Conservation (phyloP, 2,329 filamentous ascomycete species). For the Botrytis fabae region DNA sequence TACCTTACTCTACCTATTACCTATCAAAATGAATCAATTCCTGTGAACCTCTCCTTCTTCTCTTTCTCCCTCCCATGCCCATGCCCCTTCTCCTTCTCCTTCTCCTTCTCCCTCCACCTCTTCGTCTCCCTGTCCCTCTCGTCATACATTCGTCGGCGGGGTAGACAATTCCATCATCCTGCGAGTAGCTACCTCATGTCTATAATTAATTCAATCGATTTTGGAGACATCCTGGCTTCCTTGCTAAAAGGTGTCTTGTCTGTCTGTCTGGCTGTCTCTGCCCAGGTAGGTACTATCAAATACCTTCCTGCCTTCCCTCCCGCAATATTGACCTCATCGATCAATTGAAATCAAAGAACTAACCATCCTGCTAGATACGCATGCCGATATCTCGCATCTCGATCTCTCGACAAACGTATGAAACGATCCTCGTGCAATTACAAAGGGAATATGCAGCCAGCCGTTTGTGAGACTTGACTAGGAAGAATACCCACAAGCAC, state of each 20-base stretch:
- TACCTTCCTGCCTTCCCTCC: background rate
- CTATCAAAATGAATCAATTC: background rate
- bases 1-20: background rate
- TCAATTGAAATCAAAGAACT: background rate
- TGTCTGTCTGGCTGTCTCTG: background rate
- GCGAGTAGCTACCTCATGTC: background rate
- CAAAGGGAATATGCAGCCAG: constrained; percentile 12
- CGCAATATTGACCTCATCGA: constrained; percentile 1
- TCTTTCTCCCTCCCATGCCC: too few relatives aligned
- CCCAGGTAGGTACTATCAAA: background rate
- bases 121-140: background rate
- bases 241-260: background rate
- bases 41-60: background rate
- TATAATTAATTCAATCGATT: background rate
- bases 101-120: background rate
- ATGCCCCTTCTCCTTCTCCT: background rate
- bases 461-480: constrained; percentile 9
- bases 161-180: background rate
- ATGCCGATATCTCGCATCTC: background rate
- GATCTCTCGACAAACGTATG: background rate
- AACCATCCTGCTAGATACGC: background rate
- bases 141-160: background rate
- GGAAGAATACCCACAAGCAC: background rate
- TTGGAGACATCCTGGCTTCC: background rate
- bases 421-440: background rate